Evolutionary conservation across 2,329 filamentous ascomycete species (phyloP).

Genomic region (Epichloe coenophiala): DNA sequence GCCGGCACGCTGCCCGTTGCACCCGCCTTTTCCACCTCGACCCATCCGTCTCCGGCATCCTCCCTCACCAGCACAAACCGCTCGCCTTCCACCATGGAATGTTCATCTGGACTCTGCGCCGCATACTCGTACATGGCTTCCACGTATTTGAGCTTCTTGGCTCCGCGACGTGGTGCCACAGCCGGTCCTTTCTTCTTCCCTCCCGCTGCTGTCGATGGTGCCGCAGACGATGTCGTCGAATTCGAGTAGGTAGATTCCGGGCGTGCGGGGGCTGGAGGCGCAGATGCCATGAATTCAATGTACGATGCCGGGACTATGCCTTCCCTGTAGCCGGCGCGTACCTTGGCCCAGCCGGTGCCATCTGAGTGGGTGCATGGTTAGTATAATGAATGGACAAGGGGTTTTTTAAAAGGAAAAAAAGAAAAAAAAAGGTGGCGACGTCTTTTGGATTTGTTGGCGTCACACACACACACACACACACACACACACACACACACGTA

Average conservation of each 20-base stretch:
- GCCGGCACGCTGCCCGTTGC: slow-evolving; percentile 80
- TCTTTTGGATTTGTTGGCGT: no score
- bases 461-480: no score
- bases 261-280: slow-evolving; percentile 35
- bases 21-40: slow-evolving; percentile 87
- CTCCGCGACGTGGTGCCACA: slow-evolving; percentile 78
- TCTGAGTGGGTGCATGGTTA: slow-evolving; percentile 35
- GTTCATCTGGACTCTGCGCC: slow-evolving; percentile 74
- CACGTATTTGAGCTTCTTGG: slow-evolving; percentile 88
- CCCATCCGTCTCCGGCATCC: slow-evolving; percentile 90
- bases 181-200: slow-evolving; percentile 79
- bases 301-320: slow-evolving; percentile 84
- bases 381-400: background rate
- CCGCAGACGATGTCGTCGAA: slow-evolving; percentile 32
- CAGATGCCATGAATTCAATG: slow-evolving; percentile 49
- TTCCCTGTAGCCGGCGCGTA: slow-evolving; percentile 60
- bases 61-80: slow-evolving; percentile 79
- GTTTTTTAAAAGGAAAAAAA: no score
- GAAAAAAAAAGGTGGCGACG: background rate
- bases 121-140: slow-evolving; percentile 88
- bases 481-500: slow-evolving; percentile 23
- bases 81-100: slow-evolving; percentile 84
- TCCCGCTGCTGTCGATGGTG: slow-evolving; percentile 17
- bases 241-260: slow-evolving; percentile 68
- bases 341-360: slow-evolving; percentile 81